Conservation (phyloP, 331 rosid genomes). For the Malus hybrid region DNA sequence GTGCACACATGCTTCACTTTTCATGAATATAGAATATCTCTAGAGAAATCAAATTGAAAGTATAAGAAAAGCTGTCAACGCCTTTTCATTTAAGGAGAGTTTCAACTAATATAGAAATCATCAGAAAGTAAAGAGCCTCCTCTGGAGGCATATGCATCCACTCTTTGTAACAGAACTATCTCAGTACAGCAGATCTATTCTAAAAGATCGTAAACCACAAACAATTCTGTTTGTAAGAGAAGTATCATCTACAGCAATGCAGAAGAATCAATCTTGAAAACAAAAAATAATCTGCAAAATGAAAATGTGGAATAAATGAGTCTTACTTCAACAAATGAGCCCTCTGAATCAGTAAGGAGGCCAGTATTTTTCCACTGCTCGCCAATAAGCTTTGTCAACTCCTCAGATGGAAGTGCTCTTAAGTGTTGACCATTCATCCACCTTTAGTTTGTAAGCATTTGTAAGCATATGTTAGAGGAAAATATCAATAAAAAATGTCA, state of each 20-base stretch:
- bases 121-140: neutral
- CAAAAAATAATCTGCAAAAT: neutral
- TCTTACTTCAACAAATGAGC: conserved; percentile 74
- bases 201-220: neutral
- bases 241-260: conserved; percentile 3
- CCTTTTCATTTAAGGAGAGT: neutral
- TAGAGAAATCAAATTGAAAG: neutral
- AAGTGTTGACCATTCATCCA: conserved; percentile 99
- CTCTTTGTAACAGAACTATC: too few species aligned
- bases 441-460: conserved; percentile 32
- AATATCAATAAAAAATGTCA: conserved; percentile 2
- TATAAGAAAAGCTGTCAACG: neutral
- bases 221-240: neutral
- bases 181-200: neutral
- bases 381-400: conserved; percentile 60
- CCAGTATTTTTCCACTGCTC: conserved; percentile 63
- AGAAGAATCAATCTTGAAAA: neutral
- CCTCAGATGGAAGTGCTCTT: conserved; percentile 63
- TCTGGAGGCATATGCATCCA: neutral
- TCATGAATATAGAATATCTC: conserved; percentile 4
- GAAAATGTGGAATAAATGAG: conserved; percentile 2
- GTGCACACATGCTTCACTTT: conserved; percentile 3
- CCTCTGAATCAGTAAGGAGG: conserved; percentile 47
- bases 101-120: neutral
- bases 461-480: neutral